Conservation (phyloP, 352 stramenopile species). For the Phytophthora kernoviae region DNA sequence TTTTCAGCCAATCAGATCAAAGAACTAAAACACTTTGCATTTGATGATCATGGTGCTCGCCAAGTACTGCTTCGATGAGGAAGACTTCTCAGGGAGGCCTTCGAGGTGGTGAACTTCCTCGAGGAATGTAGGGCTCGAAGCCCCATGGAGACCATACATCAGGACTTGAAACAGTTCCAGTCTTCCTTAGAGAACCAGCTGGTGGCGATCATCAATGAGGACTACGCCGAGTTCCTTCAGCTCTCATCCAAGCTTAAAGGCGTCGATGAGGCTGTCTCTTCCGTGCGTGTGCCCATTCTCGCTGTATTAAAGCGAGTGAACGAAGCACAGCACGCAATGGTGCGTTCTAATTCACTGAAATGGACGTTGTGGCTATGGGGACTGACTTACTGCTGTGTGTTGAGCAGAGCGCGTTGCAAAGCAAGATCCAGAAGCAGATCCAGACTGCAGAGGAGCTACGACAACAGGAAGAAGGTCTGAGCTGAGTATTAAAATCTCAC, state of each 20-base stretch:
- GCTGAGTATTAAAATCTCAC: slow-evolving; percentile 73
- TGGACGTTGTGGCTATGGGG: neutral
- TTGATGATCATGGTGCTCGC: slow-evolving; percentile 35
- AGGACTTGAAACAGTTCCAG: slow-evolving; percentile 86
- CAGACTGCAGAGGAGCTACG: slow-evolving; percentile 48
- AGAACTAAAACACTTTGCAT: too few species aligned
- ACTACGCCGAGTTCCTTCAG: slow-evolving; percentile 91
- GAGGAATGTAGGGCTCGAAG: slow-evolving; percentile 75
- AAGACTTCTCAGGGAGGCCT: slow-evolving; percentile 78
- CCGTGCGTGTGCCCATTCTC: slow-evolving; percentile 70
- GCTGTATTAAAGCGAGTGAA: slow-evolving; percentile 83
- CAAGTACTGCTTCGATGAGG: slow-evolving; percentile 85
- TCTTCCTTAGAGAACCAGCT: slow-evolving; percentile 89
- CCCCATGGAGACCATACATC: slow-evolving; percentile 86
- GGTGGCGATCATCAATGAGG: slow-evolving; percentile 89
- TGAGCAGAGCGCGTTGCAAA: slow-evolving; percentile 47
- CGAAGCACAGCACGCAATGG: slow-evolving; percentile 65
- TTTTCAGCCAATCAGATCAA: too few species aligned
- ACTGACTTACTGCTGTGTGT: slow-evolving; percentile 6
- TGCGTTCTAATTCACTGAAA: slow-evolving; percentile 23
- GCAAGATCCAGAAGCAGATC: slow-evolving; percentile 58
- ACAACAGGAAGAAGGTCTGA: slow-evolving; percentile 56
- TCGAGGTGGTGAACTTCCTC: slow-evolving; percentile 71
- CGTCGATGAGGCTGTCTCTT: slow-evolving; percentile 85
- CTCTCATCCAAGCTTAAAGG: slow-evolving; percentile 88